Conservation (phyloP, 768 basidiomycete genomes). For the Suillus plorans region DNA sequence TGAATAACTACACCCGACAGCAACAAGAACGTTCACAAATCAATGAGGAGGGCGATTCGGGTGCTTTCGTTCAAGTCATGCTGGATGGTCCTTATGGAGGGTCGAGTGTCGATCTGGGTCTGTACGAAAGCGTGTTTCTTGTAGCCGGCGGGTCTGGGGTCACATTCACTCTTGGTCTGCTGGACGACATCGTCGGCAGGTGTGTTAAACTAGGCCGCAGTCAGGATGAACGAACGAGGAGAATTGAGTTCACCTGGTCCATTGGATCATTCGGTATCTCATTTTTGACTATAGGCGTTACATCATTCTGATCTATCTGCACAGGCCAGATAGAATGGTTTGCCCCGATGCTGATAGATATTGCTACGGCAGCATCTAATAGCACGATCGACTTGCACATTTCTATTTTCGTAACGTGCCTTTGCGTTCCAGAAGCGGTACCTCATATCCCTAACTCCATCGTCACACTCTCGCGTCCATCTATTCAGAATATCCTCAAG, state of each 20-base stretch:
- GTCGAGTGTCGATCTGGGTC: conserved; percentile 64
- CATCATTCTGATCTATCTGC: neutral
- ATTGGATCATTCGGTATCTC: conserved; percentile 67
- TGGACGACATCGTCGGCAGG: conserved; percentile 79
- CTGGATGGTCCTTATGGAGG: conserved; percentile 91
- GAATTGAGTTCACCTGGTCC: conserved; percentile 83
- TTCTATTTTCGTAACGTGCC: conserved; percentile 74
- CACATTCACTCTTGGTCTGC: conserved; percentile 76
- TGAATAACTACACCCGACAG: conserved; percentile 51
- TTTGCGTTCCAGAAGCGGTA: conserved; percentile 67
- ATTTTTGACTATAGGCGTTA: neutral
- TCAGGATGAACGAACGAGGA: conserved; percentile 54
- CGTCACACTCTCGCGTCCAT: conserved; percentile 50
- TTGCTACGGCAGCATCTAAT: conserved; percentile 37
- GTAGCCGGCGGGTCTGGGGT: conserved; percentile 84
- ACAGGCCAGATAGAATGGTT: conserved; percentile 51
- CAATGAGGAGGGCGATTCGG: conserved; percentile 7
- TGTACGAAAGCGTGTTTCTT: conserved; percentile 70
- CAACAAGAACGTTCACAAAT: conserved; percentile 33
- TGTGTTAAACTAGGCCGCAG: conserved; percentile 47
- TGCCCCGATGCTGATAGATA: conserved; percentile 45
- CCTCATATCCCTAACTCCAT: conserved; percentile 66
- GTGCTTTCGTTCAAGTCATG: conserved; percentile 61
- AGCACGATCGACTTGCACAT: conserved; percentile 66
- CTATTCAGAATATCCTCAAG: conserved; percentile 44